Evolutionary conservation across 2,329 filamentous ascomycete genomes (phyloP), one percentile per base, ranked within the genome.

Genomic region (Cladosporium sp.): DNA sequence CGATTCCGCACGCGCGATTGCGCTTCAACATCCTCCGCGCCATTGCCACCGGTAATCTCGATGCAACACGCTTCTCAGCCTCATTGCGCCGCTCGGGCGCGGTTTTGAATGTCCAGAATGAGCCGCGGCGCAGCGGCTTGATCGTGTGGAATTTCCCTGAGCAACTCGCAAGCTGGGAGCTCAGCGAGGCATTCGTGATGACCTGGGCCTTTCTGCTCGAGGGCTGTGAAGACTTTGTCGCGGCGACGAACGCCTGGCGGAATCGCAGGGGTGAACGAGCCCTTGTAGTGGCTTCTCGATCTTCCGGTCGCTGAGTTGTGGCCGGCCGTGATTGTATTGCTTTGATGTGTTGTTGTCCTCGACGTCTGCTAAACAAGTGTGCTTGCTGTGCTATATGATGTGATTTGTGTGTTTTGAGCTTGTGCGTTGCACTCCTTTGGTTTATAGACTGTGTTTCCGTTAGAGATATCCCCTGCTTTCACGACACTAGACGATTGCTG

Each of bases 111-210:
- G 37, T 59, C 14, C 49, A 60, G 14, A 63, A 58, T 8, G 52
- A 54, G 18, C 61, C 58, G 56, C 56, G 59, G 38, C 59, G 65
- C 32, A 52, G 58, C 22, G 68, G 67, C 5, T 14, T 69, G 41
- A 54, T 70, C 4, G 67, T 70, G 9, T 75, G 73, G 72, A 63
- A 63, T 9, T 65, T 69, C 16, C 71, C 73, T 9, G 75, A 72
- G 66, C 54, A 64, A 28, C 52, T 66, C 2, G 54, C 60, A 4
- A 70, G 68, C 38, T 76, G 73, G 74, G 74, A 76, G 58, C 57
- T 74, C 3, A 73, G 67, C 0, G 65, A 70, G 46, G 61, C 63
- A 2, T 76, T 76, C 57, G 58, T 68, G 46, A 56, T 57, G 28
- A 66, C 64, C 46, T 77, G 70, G 68, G 63, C 62, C 4, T 72